Evolutionary conservation across 805 yeast genomes (phyloP).

Genomic region (Gaillardinia entomophila): DNA sequence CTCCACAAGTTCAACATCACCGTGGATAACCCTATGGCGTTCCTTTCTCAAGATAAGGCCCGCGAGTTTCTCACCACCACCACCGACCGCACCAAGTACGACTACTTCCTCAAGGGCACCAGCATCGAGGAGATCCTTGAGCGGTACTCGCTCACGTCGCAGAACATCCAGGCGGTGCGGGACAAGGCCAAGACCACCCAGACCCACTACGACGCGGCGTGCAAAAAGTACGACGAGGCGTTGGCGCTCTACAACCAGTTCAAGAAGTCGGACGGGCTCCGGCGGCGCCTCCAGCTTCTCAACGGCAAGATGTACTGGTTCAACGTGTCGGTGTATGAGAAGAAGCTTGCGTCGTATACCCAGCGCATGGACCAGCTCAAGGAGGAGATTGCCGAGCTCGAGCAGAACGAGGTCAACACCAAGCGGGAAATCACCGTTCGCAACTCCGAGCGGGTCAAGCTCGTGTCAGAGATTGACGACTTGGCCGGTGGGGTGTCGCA

Average conservation of each 20-base stretch:
- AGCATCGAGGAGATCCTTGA: constrained; percentile 59
- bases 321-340: constrained; percentile 28
- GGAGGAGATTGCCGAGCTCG: constrained; percentile 9
- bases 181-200: constrained; percentile 20
- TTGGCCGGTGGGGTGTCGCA: neutral
- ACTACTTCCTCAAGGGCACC: constrained; percentile 76
- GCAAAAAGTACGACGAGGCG: constrained; percentile 21
- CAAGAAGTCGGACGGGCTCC: constrained; percentile 26
- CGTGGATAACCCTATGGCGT: constrained; percentile 86
- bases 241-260: constrained; percentile 26
- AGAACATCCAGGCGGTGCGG: constrained; percentile 24
- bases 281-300: constrained; percentile 25
- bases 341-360: constrained; percentile 13
- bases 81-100: constrained; percentile 65
- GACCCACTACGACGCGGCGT: constrained; percentile 18
- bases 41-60: constrained; percentile 91
- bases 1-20: constrained; percentile 68
- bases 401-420: constrained; percentile 2
- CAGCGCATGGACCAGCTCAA: constrained; percentile 6
- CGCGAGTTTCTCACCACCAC: constrained; percentile 80
- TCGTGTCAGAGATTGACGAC: neutral
- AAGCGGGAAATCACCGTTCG: neutral
- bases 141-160: constrained; percentile 36
- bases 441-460: neutral
- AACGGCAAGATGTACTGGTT: constrained; percentile 40